A percentile compares a stretch with the other conserved stretches of the same genome.
These are phyloP conservation scores for Malus hybrid DNA, from an alignment of 331 rosid genomes.

Conservation along the genomic window DNA sequence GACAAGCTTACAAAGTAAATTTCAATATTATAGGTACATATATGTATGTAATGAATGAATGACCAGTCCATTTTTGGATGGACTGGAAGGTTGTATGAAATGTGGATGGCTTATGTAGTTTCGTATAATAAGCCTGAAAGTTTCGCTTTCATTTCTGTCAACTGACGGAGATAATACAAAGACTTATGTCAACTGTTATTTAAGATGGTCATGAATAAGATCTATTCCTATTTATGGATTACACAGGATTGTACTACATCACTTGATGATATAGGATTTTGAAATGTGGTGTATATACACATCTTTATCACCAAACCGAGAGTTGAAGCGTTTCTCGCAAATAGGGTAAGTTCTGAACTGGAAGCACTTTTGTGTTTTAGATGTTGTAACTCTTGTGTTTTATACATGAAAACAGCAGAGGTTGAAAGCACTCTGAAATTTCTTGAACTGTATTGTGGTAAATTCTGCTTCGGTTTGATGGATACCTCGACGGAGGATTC, in stretches of 20 bases:
- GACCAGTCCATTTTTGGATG: conserved; percentile 40
- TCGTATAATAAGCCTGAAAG: conserved; percentile 13
- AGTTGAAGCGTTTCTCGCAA: neutral
- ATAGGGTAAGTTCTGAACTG: too few relatives aligned
- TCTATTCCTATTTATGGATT: neutral
- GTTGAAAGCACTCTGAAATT: neutral
- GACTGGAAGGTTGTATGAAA: conserved; percentile 29
- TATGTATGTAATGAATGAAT: conserved; percentile 22
- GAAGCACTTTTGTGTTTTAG: too few relatives aligned
- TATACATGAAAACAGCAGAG: too few relatives aligned
- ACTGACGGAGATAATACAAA: conserved; percentile 3
- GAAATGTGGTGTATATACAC: neutral
- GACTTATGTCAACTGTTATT: neutral
- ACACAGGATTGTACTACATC: neutral
- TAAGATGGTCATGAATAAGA: conserved; percentile 23
- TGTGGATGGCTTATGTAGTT: conserved; percentile 25
- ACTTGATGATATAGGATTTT: neutral
- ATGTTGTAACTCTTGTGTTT: neutral
- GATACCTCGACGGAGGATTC: too few relatives aligned
- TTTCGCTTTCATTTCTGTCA: conserved; percentile 27
- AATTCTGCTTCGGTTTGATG: too few relatives aligned
- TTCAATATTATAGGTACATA: conserved; percentile 13
- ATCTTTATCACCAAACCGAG: too few relatives aligned
- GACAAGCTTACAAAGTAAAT: conserved; percentile 38
- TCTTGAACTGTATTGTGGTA: too few relatives aligned